Percentiles rank a stretch among this genome's conserved stretches.
phyloP scores from a whole-genome alignment of 352 stramenopile genomes.

The Phytopythium sindhum region DNA sequence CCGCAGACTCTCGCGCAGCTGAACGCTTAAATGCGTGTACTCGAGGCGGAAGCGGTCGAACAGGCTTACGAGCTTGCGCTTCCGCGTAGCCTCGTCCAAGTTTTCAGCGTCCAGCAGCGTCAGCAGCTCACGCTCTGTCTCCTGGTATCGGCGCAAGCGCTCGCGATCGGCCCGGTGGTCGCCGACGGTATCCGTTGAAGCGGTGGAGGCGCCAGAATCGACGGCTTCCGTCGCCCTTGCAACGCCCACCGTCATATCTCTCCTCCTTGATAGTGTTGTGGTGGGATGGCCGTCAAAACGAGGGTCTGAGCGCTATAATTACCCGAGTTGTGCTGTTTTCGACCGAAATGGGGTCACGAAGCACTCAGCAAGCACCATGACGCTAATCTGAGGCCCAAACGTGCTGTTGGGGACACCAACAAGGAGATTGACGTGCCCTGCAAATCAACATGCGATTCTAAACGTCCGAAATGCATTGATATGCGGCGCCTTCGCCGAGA shows the following conservation, averaged over 20 bases:
- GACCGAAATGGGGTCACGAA: too few relatives aligned
- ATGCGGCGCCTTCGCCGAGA: too few relatives aligned
- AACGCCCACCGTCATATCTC: neutral
- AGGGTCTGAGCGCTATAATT: neutral
- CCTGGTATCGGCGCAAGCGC: slow-evolving; percentile 31
- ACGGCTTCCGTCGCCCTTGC: neutral
- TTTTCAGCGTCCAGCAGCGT: slow-evolving; percentile 43
- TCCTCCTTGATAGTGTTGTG: neutral
- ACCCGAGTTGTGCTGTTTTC: neutral
- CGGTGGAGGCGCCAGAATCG: neutral
- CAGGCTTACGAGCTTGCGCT: slow-evolving; percentile 54
- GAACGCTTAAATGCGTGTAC: slow-evolving; percentile 53
- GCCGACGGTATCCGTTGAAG: neutral
- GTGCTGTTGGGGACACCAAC: too few relatives aligned
- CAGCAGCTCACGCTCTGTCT: slow-evolving; percentile 46
- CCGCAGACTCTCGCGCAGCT: slow-evolving; percentile 48
- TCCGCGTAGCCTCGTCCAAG: slow-evolving; percentile 46
- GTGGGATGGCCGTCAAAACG: neutral
- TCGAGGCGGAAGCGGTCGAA: slow-evolving; percentile 68
- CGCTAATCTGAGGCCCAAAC: too few relatives aligned
- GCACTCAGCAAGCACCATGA: too few relatives aligned
- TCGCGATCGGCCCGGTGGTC: slow-evolving; percentile 25
- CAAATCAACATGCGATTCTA: too few relatives aligned
- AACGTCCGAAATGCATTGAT: too few relatives aligned
- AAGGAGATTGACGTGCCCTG: too few relatives aligned